Evolutionary conservation across 805 yeast species (phyloP), one percentile per base, ranked within the genome.

Genomic region (Priceomyces melissophilus): DNA sequence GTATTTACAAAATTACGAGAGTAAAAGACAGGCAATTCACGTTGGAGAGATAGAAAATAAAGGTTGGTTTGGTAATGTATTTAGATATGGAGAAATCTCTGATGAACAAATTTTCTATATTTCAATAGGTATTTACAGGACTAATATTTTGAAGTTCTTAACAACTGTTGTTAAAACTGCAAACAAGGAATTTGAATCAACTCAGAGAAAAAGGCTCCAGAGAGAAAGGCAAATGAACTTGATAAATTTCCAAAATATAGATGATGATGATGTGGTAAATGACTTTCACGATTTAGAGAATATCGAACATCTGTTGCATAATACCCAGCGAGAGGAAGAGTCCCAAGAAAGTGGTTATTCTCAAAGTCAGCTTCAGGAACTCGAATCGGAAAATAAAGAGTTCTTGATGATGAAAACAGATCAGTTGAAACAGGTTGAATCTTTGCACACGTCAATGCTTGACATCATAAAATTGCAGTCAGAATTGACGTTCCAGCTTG

Each of bases 381-480:
- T 83, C 25, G 74, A 78, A 41, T 59, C 63, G 13, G 93, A 84
- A 53, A 85, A 82, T 55, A 69, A 75, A 41, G 76, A 76, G 43
- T 55, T 77, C 27, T 54, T 83, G 10, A 68, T 73, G 34, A 57
- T 76, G 38, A 84, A 84, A 50, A 64, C 76, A n/a, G 75, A 75
- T 37, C 84, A 84, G 45, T 52, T 83, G 20, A 67, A 75, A 31
- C 79, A 81, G 45, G 84, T 82, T 6, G 79, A 77, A 44, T 67
- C 73, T 44, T 68, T 84, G 28, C 84, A 82, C 51, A 66, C 66
- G 20, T 76, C 87, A 1, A 79, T 84, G 60, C 57, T 80, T 33
- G 96, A 87, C 54, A 82, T 90, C 32, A 75, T 89, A 1, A 77
- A 81, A 40, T 60, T 90, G 46, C 91, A 89, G 54, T 71, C 81